Conservation (phyloP, 805 yeast genomes). For the Allodekkera sacchari region DNA sequence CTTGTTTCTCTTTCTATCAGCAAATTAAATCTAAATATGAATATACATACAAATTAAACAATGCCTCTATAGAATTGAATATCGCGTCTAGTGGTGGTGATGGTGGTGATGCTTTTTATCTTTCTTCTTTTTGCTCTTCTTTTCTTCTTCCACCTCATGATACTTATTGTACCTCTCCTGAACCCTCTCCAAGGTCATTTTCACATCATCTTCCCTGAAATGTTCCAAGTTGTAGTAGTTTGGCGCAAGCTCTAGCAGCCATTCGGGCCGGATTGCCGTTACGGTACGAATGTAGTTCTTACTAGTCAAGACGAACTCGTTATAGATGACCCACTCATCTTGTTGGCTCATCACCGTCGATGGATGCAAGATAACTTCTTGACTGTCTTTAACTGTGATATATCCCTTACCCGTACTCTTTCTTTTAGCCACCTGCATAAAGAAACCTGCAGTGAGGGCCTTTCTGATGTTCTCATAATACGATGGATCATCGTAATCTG, state of each 20-base stretch:
- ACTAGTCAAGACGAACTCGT: slow-evolving; percentile 90
- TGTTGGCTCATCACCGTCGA: slow-evolving; percentile 84
- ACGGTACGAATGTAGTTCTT: slow-evolving; percentile 93
- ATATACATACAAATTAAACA: not conserved
- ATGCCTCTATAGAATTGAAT: too few species aligned
- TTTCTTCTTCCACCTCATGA: slow-evolving; percentile 28
- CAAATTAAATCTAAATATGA: not conserved
- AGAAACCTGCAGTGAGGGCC: slow-evolving; percentile 87
- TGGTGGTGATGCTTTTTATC: slow-evolving; percentile 2
- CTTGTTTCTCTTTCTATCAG: not conserved
- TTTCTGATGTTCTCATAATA: slow-evolving; percentile 76
- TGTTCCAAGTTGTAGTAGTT: slow-evolving; percentile 55
- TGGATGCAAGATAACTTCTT: slow-evolving; percentile 92
- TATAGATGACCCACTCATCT: slow-evolving; percentile 89
- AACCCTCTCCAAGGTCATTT: slow-evolving; percentile 59
- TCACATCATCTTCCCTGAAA: slow-evolving; percentile 65
- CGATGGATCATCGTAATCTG: slow-evolving; percentile 52
- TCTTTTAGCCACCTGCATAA: slow-evolving; percentile 97
- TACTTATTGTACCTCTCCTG: slow-evolving; percentile 38
- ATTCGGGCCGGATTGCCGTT: slow-evolving; percentile 82
- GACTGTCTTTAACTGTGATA: slow-evolving; percentile 89
- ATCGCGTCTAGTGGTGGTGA: too few species aligned
- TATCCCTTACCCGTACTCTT: slow-evolving; percentile 76
- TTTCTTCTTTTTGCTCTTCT: slow-evolving; percentile 5
- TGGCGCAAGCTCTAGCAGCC: slow-evolving; percentile 81